These are phyloP conservation scores for Botrytis hyacinthi DNA, from an alignment of 2,329 filamentous ascomycete genomes.

Conservation along the genomic window DNA sequence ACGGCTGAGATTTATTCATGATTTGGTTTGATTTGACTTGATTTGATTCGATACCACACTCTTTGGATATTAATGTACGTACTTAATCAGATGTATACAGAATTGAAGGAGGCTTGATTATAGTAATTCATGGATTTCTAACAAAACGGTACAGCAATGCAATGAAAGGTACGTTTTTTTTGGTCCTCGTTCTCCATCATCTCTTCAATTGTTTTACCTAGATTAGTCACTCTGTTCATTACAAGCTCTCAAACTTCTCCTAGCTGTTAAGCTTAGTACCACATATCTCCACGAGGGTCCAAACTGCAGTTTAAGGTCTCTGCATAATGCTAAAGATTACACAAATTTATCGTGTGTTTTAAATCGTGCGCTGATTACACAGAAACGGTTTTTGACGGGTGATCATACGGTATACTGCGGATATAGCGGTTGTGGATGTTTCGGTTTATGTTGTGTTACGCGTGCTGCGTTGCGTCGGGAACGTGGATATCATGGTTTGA, in stretches of 20 bases:
- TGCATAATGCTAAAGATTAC: neutral
- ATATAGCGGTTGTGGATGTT: neutral
- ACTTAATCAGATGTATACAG: neutral
- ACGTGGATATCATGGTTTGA: no score
- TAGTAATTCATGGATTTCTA: neutral
- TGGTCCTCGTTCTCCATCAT: neutral
- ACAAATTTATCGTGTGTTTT: neutral
- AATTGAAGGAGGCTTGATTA: neutral
- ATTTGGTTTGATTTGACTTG: neutral
- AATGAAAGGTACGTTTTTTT: neutral
- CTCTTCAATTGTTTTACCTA: neutral
- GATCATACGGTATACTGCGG: neutral
- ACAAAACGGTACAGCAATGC: neutral
- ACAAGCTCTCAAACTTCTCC: no score
- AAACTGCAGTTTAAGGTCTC: neutral
- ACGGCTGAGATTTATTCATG: neutral
- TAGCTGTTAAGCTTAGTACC: rapidly evolving
- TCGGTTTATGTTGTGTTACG: neutral
- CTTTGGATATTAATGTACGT: neutral
- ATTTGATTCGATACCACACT: conserved; percentile 13
- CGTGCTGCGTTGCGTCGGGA: no score
- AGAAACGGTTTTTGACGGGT: no score
- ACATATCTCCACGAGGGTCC: neutral
- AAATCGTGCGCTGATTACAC: neutral
- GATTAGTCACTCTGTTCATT: neutral